Evolutionary conservation across 805 yeast genomes (phyloP).

Genomic region (Helenozyma rhizophorensis): DNA sequence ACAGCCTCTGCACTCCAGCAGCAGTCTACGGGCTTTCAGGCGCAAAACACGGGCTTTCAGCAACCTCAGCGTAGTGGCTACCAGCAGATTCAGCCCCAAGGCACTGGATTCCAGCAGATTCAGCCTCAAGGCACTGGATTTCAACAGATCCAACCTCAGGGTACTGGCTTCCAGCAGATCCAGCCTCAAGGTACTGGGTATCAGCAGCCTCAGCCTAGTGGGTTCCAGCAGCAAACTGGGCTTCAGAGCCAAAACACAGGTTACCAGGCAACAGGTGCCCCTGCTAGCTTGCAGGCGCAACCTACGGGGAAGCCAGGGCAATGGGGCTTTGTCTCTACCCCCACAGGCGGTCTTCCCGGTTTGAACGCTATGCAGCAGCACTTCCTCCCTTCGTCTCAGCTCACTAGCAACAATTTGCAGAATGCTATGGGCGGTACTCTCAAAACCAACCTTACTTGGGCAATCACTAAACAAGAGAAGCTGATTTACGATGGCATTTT

Average conservation of each 20-base stretch:
- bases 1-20: neutral
- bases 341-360: conserved; percentile 70
- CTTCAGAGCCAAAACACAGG: conserved; percentile 1
- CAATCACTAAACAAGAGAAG: conserved; percentile 85
- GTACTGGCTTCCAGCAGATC: conserved; percentile 3
- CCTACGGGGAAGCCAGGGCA: conserved; percentile 70
- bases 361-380: conserved; percentile 62
- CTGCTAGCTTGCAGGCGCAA: conserved; percentile 39
- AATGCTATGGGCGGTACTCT: conserved; percentile 39
- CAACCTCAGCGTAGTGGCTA: no score
- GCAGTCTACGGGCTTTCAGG: no score
- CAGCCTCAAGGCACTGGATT: conserved; percentile 1
- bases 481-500: conserved; percentile 82
- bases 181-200: conserved; percentile 14
- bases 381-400: conserved; percentile 52
- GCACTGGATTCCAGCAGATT: neutral
- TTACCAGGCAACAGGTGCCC: conserved; percentile 7
- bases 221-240: conserved; percentile 25
- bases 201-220: conserved; percentile 22
- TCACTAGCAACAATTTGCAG: conserved; percentile 35
- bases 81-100: no score
- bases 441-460: conserved; percentile 63
- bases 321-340: conserved; percentile 72
- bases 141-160: neutral
- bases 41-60: no score